Evolutionary conservation across 805 yeast genomes (phyloP), one percentile per base, ranked within the genome.

Genomic region (Teunomyces tritomae): DNA sequence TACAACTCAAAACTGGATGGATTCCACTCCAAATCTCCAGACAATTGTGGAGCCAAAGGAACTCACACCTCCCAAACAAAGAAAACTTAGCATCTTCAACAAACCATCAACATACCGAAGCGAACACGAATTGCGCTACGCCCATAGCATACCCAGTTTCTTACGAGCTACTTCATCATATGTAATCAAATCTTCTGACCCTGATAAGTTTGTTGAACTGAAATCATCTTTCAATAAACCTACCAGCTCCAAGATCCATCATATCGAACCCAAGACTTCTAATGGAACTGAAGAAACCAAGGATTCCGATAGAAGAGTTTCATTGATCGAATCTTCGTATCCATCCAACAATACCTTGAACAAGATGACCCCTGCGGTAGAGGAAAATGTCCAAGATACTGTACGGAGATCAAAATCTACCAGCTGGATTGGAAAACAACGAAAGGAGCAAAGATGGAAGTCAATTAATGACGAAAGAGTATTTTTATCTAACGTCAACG

Each of bases 331-430:
- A 37, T 20, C 40, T 9, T 37, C 40, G 7, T 37, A 24, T 28
- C 17, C 41, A 28, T 43, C 39, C 5, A 26, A 32, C 30, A 43
- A 33, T 20, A 11, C 28, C 17, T n/a, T 29, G 34, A 37, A 47
- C 11, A 43, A 37, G 30, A 26, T 30, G 17, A 16, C 13, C 28
- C 7, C 11, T 26, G 9, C 29, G 28, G 46, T 14, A n/a, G 33
- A 14, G 10, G 28, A 34, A 13, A 45, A 29, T 30, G 14, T 17
- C n/a, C 39, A 32, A 17, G 47, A 47, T 5, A 24, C 11, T 4
- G 55, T 64, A 20, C 58, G 57, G 45, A 48, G 68, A 46, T 63
- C 68, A 5, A 62, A 60, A 47, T 63, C 70, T 14, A 56, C 64
- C 9, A 57, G 63, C 17, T 46, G 49, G 27, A 45, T 54, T 10